Conservation (phyloP, 2,329 filamentous ascomycete species). For the Fusarium sp. region DNA sequence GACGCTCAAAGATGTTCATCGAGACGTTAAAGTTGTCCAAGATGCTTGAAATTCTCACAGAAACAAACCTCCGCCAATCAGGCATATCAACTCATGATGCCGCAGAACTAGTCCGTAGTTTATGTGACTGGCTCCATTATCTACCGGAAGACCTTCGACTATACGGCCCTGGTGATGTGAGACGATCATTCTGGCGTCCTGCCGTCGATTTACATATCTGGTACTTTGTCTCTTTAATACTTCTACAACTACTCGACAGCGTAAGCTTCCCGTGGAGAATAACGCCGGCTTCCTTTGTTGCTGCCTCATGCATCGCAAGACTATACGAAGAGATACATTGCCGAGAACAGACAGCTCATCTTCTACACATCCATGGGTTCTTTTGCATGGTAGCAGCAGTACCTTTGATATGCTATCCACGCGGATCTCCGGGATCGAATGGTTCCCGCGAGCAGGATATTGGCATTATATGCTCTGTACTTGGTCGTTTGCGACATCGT, state of each 20-base stretch:
- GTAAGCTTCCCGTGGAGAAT: background rate
- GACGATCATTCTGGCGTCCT: slow-evolving; percentile 1
- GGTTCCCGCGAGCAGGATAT: background rate
- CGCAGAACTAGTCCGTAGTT: background rate
- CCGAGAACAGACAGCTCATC: slow-evolving; percentile 7
- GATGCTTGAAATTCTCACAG: background rate
- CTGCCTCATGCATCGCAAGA: slow-evolving; percentile 7
- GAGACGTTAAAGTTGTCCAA: background rate
- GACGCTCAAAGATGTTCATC: background rate
- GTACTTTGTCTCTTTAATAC: slow-evolving; percentile 15
- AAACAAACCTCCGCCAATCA: slow-evolving; percentile 2
- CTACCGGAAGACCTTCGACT: slow-evolving; percentile 3
- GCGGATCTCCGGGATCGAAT: background rate
- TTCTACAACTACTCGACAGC: slow-evolving; percentile 4
- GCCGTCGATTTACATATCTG: slow-evolving; percentile 1
- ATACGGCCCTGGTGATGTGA: background rate
- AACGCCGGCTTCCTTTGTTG: slow-evolving; percentile 1
- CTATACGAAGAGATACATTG: slow-evolving; percentile 20
- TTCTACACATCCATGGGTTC: slow-evolving; percentile 16
- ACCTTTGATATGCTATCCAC: background rate
- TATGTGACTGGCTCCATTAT: slow-evolving; percentile 10
- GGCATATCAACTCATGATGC: background rate
- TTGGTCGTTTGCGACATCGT: background rate
- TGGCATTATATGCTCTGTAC: background rate
- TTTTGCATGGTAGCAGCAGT: slow-evolving; percentile 17